A percentile compares a stretch with the other conserved stretches of the same genome.
Evolutionary conservation across 257 asterid species (phyloP).

Genomic region (Primulina eburnea): DNA sequence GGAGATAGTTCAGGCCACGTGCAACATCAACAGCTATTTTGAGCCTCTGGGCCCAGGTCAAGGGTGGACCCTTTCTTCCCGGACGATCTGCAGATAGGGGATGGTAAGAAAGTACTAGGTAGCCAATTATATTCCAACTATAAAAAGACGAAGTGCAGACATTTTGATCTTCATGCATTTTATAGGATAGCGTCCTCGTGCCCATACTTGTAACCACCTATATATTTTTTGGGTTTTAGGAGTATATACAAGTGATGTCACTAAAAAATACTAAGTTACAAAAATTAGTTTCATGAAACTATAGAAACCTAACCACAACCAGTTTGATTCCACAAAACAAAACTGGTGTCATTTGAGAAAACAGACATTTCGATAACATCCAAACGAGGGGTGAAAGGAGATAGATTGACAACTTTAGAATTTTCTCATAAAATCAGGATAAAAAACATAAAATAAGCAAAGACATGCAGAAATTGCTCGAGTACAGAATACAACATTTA

Average conservation of each 20-base stretch:
- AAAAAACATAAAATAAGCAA: slow-evolving; percentile 8
- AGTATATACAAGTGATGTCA: background rate
- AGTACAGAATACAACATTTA: slow-evolving; percentile 29
- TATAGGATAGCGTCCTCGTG: background rate
- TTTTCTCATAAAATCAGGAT: background rate
- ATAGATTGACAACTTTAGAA: background rate
- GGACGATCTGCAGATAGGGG: slow-evolving; percentile 64
- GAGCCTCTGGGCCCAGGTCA: slow-evolving; percentile 86
- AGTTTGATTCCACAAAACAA: background rate
- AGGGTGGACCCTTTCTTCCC: slow-evolving; percentile 76
- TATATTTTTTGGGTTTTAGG: background rate
- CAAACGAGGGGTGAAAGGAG: background rate
- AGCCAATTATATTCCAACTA: background rate
- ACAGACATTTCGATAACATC: background rate
- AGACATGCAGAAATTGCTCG: slow-evolving; percentile 1
- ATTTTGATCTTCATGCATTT: background rate
- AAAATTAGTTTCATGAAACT: no score
- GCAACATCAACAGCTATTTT: slow-evolving; percentile 93
- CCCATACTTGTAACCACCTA: background rate
- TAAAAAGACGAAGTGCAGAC: background rate
- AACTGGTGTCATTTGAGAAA: background rate
- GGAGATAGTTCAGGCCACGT: slow-evolving; percentile 99
- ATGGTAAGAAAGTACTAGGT: slow-evolving; percentile 10
- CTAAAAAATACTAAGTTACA: background rate
- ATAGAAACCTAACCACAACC: no score